Evolutionary conservation across 176 grass and related monocot genomes (phyloP), one percentile per base, ranked within the genome.

Genomic region (Bolboschoenus planiculmis): DNA sequence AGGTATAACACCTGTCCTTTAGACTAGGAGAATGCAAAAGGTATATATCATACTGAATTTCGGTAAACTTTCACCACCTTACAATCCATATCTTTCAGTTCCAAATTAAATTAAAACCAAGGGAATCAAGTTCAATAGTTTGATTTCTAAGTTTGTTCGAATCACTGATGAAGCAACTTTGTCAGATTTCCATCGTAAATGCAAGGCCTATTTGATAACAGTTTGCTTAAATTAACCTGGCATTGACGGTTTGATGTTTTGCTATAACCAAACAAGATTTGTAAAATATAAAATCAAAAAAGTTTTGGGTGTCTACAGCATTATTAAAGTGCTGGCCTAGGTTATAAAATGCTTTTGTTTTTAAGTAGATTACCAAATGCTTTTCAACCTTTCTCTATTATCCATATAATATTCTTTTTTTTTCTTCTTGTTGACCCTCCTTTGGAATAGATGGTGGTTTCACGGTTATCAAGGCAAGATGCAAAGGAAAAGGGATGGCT

Each of bases 401-500:
- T 75, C 24, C 24, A 50, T 75, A 30, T 47, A 75, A 75, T 47
- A 50, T 75, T 75, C 10, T 11, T 75, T 24, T n/a, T 26, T 48
- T 48, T 31, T 42, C 50, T 10, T 13, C 23, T 30, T 67, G 13
- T 29, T 72, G 9, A 48, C 44, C 43, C 2, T 37, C 35, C 61
- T 72, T 80, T 84, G 68, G 40, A 56, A 50, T 86, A 97, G 95
- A 94, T 97, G 90, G 95, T 97, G 56, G 78, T 92, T 56, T 87
- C 83, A 66, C 85, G 95, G 65, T 44, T 97, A 54, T 92, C 92
- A 81, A 90, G 83, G 83, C 78, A 74, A 1, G 95, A 97, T 84
- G 90, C 94, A 67, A 87, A 21, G 89, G 84, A 88, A 78, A 91
- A 83, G 87, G 92, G 95, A 70, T 97, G 95, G 95, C 92, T 97